Evolutionary conservation across 2,329 filamentous ascomycete genomes (phyloP), one percentile per base, ranked within the genome.

Genomic region (Claviceps humidiphila): DNA sequence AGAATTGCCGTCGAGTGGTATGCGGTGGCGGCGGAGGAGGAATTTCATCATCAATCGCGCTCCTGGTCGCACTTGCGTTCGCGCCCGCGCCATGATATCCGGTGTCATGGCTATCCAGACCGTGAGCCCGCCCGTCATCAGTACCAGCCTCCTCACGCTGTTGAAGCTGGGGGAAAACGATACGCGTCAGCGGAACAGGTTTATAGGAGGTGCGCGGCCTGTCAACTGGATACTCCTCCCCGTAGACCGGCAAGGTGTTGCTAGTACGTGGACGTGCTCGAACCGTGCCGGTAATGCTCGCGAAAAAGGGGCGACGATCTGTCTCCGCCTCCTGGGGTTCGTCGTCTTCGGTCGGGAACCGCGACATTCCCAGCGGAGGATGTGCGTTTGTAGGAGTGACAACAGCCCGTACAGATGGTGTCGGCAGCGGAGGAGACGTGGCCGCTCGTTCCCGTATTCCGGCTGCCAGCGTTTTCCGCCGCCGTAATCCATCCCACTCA

Each of bases 401-500:
- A n/a, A 51, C 47, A 14, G 51, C 43, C 5, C 50, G 47, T n/a
- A 52, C 37, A 57, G 56, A 68, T 54, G 58, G 60, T 56, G 58
- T 56, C 13, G 58, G 60, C 3, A 61, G 58, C 0, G 50, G 39
- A 16, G 63, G 60, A 2, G 63, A 62, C 45, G 61, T 60, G 5
- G 57, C 52, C 2, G 62, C 57, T 38, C 64, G 60, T 37, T 56
- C 56, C 37, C 62, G 63, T 26, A 61, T 59, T 56, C 64, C 66
- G 26, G 60, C 59, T 17, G 61, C 66, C 57, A 80, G 77, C 8
- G 79, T 82, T 58, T 76, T 74, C 43, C 93, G 78, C 60, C 89
- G 77, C 60, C 91, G 79, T 50, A 98, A 70, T 4, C 93, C 93
- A 68, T 97, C 93, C 84, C 89, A 98, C 68, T 97, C 89, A 56